phyloP scores from a whole-genome alignment of 139 green algal genomes.

The Chlorokybus atmophyticus region DNA sequence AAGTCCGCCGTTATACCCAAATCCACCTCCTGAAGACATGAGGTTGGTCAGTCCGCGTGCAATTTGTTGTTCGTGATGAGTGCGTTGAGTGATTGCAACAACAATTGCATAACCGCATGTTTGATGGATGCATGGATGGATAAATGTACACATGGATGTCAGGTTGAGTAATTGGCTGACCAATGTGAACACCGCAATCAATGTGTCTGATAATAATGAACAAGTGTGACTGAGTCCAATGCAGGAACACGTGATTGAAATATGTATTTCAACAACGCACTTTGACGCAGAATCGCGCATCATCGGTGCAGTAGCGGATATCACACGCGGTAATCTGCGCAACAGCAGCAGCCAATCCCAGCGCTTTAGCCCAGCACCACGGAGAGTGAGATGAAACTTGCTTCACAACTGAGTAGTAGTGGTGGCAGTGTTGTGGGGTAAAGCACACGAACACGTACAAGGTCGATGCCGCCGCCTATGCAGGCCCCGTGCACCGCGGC shows the following conservation, averaged over 20 bases:
- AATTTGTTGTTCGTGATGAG: too few relatives aligned
- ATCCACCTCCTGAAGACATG: constrained; percentile 65
- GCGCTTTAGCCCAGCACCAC: not conserved
- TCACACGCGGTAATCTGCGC: constrained; percentile 61
- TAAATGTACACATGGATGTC: too few relatives aligned
- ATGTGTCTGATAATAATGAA: too few relatives aligned
- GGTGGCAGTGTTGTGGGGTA: not conserved
- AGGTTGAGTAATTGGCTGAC: too few relatives aligned
- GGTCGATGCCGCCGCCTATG: constrained; percentile 73
- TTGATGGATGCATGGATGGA: too few relatives aligned
- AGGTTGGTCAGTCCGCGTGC: too few relatives aligned
- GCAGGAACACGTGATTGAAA: not conserved
- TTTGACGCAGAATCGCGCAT: constrained; percentile 76
- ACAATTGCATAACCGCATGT: too few relatives aligned
- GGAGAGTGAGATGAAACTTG: not conserved
- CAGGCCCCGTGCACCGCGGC: constrained; percentile 50
- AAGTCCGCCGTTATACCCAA: constrained; percentile 76
- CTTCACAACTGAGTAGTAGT: not conserved
- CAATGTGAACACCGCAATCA: too few relatives aligned
- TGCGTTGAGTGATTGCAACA: too few relatives aligned
- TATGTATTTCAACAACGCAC: constrained; percentile 12
- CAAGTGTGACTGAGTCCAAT: too few relatives aligned
- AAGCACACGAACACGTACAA: constrained; percentile 30
- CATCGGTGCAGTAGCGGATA: constrained; percentile 49
- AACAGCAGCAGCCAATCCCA: not conserved